Evolutionary conservation across 2,329 filamentous ascomycete genomes (phyloP).

Genomic region (Talaromyces sp.): DNA sequence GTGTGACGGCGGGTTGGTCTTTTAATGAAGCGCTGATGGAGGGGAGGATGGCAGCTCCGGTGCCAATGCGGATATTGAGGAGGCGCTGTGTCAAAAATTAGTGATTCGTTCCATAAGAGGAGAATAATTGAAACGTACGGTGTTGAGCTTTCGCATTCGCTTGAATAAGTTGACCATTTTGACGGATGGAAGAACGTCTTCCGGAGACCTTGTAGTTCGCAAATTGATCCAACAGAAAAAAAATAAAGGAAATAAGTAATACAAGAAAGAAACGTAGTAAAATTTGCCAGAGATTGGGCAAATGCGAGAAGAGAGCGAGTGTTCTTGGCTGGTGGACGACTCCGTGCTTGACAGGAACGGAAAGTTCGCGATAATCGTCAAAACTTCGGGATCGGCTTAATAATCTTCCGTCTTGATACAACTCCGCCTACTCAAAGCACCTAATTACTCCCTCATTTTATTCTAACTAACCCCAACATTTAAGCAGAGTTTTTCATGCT

Average conservation of each 20-base stretch:
- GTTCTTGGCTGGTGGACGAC: neutral
- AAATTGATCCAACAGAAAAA: neutral
- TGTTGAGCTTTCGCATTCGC: constrained; percentile 69
- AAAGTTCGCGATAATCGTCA: constrained; percentile 3
- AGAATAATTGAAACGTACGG: constrained; percentile 43
- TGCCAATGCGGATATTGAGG: constrained; percentile 69
- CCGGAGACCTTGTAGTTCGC: constrained; percentile 1
- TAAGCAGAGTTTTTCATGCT: no score
- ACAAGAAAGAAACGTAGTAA: neutral
- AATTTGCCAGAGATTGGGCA: neutral
- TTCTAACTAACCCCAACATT: no score
- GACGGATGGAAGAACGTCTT: constrained; percentile 18
- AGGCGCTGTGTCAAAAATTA: constrained; percentile 50
- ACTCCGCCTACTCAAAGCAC: no score
- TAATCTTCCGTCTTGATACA: no score
- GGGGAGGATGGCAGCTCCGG: constrained; percentile 77
- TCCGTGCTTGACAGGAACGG: neutral
- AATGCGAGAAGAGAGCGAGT: neutral
- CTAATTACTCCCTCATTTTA: no score
- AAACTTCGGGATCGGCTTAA: no score
- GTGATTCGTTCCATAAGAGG: constrained; percentile 19
- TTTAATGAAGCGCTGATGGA: constrained; percentile 22
- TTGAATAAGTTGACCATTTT: constrained; percentile 48
- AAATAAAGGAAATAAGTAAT: neutral
- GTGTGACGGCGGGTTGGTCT: constrained; percentile 35